Percentiles rank a stretch among this genome's conserved stretches.
Evolutionary conservation across 2,329 filamentous ascomycete species (phyloP).

Genomic region (Fusarium anguioides): DNA sequence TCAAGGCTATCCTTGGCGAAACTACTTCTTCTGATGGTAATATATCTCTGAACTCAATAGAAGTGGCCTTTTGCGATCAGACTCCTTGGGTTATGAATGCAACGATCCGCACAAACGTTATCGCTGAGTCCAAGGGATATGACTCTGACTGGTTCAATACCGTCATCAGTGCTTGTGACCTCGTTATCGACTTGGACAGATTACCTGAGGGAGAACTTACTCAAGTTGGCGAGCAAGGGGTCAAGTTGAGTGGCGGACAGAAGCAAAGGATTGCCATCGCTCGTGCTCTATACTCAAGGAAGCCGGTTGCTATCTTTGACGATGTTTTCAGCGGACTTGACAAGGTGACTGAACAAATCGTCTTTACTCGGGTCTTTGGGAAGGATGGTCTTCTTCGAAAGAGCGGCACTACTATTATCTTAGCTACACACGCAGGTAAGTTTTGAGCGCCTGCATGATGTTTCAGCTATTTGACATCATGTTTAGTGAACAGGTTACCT

Average conservation of each 20-base stretch:
- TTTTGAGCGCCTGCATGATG: background rate
- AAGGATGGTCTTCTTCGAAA: constrained; percentile 49
- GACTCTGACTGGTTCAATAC: constrained; percentile 48
- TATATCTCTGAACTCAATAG: constrained; percentile 38
- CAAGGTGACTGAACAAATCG: constrained; percentile 54
- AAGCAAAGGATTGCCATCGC: constrained; percentile 51
- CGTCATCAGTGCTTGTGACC: constrained; percentile 51
- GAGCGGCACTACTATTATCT: constrained; percentile 46
- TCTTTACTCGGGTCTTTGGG: constrained; percentile 55
- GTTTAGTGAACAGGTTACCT: constrained; percentile 49
- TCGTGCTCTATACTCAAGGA: constrained; percentile 49
- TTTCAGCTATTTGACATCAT: background rate
- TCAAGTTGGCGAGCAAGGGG: constrained; percentile 47
- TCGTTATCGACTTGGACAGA: constrained; percentile 45
- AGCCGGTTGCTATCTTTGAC: constrained; percentile 51
- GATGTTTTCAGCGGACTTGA: constrained; percentile 56
- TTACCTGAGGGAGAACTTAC: constrained; percentile 43
- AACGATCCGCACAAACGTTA: constrained; percentile 50
- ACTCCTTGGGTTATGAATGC: constrained; percentile 51
- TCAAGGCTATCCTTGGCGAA: constrained; percentile 49
- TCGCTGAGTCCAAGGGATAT: constrained; percentile 46
- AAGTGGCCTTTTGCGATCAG: constrained; percentile 48
- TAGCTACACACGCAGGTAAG: constrained; percentile 52
- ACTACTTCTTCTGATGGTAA: constrained; percentile 30
- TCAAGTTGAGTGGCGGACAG: constrained; percentile 51